A percentile compares a stretch with the other conserved stretches of the same genome.
Evolutionary conservation across 1,139 yeast genomes (phyloP).

Genomic region (Suhomyces anneliseae): DNA sequence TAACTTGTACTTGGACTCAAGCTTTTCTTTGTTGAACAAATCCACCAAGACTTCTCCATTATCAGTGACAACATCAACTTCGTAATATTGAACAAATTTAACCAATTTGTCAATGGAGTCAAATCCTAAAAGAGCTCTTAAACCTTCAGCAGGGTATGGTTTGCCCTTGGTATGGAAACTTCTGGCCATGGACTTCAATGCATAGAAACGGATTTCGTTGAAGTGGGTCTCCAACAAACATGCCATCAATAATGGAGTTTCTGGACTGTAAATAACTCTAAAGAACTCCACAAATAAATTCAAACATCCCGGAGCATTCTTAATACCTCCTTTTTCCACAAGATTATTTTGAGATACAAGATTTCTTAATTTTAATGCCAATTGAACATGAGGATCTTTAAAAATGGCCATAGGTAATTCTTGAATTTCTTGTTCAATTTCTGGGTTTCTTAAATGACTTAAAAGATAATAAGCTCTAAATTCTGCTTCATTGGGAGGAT

Average conservation of each 20-base stretch:
- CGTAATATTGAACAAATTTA: slow-evolving; percentile 64
- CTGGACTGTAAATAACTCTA: slow-evolving; percentile 43
- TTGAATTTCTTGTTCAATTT: slow-evolving; percentile 75
- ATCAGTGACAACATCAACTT: slow-evolving; percentile 48
- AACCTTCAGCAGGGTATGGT: slow-evolving; percentile 52
- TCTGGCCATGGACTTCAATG: slow-evolving; percentile 65
- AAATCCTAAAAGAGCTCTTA: slow-evolving; percentile 62
- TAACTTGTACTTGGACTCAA: slow-evolving; percentile 44
- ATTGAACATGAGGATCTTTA: slow-evolving; percentile 58
- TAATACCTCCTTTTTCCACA: slow-evolving; percentile 54
- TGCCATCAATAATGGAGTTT: slow-evolving; percentile 68
- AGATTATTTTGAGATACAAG: slow-evolving; percentile 64
- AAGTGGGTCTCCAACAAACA: slow-evolving; percentile 81
- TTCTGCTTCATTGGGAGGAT: slow-evolving; percentile 85
- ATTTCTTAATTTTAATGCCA: slow-evolving; percentile 69
- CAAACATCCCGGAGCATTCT: slow-evolving; percentile 59
- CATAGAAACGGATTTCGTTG: slow-evolving; percentile 75
- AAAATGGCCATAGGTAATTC: slow-evolving; percentile 60
- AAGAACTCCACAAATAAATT: slow-evolving; percentile 70
- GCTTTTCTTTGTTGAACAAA: slow-evolving; percentile 51
- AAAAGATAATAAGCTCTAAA: slow-evolving; percentile 85
- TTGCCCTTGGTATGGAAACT: slow-evolving; percentile 72
- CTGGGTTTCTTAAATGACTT: slow-evolving; percentile 82
- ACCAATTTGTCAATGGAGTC: slow-evolving; percentile 54
- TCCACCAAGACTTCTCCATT: slow-evolving; percentile 49